These are phyloP conservation scores for Boletus pseudopeckii DNA, from an alignment of 768 basidiomycete genomes.

Conservation along the genomic window DNA sequence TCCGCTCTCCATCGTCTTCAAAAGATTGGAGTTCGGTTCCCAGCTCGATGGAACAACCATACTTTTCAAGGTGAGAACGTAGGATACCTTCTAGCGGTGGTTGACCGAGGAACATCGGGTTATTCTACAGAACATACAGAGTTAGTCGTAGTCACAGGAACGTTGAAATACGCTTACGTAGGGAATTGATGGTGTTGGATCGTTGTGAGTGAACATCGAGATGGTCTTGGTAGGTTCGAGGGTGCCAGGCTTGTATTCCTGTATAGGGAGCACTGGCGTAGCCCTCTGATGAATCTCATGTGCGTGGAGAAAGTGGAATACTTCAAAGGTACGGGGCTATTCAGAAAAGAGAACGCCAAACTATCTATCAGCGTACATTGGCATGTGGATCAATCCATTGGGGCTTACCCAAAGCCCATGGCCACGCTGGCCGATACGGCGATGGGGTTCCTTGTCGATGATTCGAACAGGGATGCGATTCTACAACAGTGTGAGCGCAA, in stretches of 20 bases:
- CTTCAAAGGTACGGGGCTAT: constrained; percentile 39
- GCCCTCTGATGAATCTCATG: constrained; percentile 35
- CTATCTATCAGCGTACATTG: neutral
- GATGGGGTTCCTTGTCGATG: constrained; percentile 42
- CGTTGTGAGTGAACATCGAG: neutral
- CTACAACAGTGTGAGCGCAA: constrained; percentile 33
- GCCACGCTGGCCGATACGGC: constrained; percentile 38
- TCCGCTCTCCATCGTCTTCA: constrained; percentile 34
- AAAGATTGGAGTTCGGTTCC: constrained; percentile 44
- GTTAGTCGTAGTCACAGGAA: neutral
- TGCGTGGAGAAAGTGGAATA: constrained; percentile 39
- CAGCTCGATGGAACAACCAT: constrained; percentile 36
- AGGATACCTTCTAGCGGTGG: constrained; percentile 29
- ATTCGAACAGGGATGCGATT: constrained; percentile 51
- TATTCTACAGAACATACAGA: constrained; percentile 2
- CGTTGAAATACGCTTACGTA: constrained; percentile 14
- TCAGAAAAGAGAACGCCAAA: neutral
- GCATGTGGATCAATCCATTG: neutral
- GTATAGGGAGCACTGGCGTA: constrained; percentile 26
- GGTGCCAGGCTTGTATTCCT: constrained; percentile 32
- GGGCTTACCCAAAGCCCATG: constrained; percentile 36
- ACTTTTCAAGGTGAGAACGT: constrained; percentile 17
- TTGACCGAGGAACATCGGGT: constrained; percentile 21
- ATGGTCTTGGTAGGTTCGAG: constrained; percentile 15
- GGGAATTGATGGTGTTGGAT: constrained; percentile 26